Base-by-base conservation (phyloP, 73 alveolate genomes). In the Blepharisma stoltei region DNA sequence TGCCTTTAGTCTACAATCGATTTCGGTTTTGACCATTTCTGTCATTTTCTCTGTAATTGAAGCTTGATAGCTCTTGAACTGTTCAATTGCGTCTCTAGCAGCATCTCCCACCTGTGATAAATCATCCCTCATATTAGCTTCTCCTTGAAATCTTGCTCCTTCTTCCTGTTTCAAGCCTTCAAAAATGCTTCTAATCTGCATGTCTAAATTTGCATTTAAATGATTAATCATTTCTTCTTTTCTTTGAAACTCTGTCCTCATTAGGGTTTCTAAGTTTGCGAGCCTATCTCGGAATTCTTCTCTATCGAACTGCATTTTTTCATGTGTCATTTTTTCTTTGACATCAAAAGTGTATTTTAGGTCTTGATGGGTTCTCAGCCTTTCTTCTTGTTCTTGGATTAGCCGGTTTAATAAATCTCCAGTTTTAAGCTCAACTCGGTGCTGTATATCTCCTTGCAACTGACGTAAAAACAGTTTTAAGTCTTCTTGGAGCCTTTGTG, bases 11-110 rank as follows among this genome's bases (percentile, higher is more conserved):
- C 94, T 48, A 7, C 83, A 66, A 45, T 86, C 94, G 14, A 85
- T 82, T 54, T 86, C 94, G 77, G 85, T 76, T 54, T 77, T 81
- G 69, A 86, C 85, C 94, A 86, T 86, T 23, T 86, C 94, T 54
- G 82, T 77, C 32, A 86, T 71, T 80, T 86, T 86, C 50, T 86
- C 94, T 32, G 88, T 86, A 14, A 86, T 82, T 77, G 85, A 80
- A 32, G 78, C 83, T 76, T 86, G 83, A 32, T 80, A 78, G 5
- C 79, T 18, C 75, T 86, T 86, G 76, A 80, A 82, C 6, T 78
- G 82, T 23, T 86, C 94, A 6, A 71, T 66, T 7, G 78, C 90
- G 41, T 76, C 41, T 25, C 83, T 37, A 54, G 55, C 27, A 23
- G 73, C 77, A 44, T 86, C 94, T 6, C 81, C 52, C 6, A 77